Evolutionary conservation across 306 rosid genomes (phyloP).

Genomic region (Hippophae gyantsensis): DNA sequence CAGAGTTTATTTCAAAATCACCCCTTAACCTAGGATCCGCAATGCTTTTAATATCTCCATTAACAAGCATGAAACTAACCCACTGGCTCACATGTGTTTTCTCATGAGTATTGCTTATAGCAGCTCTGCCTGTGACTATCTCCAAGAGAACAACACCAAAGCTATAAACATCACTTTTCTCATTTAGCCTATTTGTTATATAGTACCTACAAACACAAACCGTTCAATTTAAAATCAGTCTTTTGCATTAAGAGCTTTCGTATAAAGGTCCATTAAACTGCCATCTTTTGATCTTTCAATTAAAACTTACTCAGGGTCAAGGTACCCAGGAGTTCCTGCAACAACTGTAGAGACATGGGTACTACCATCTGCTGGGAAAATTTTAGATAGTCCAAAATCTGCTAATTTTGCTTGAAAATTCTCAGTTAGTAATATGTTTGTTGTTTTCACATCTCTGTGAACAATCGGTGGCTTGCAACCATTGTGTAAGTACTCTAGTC

Average conservation of each 20-base stretch:
- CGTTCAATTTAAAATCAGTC: not conserved
- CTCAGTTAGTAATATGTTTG: conserved; percentile 28
- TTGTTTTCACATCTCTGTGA: conserved; percentile 30
- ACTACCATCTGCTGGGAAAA: conserved; percentile 19
- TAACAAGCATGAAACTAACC: conserved; percentile 17
- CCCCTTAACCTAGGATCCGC: conserved; percentile 16
- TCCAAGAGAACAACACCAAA: conserved; percentile 24
- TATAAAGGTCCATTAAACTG: not conserved
- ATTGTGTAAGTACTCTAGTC: conserved; percentile 35
- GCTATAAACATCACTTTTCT: conserved; percentile 28
- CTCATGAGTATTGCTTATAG: not conserved
- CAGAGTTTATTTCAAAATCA: conserved; percentile 8
- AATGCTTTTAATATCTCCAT: conserved; percentile 19
- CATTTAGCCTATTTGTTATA: conserved; percentile 15
- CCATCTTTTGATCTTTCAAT: not conserved
- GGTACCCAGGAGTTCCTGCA: conserved; percentile 27
- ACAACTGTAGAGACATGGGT: conserved; percentile 18
- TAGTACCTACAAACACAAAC: conserved; percentile 13
- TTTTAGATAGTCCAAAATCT: conserved; percentile 32
- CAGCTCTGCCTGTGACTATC: conserved; percentile 25
- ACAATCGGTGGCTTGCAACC: conserved; percentile 35
- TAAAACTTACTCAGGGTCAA: conserved; percentile 25
- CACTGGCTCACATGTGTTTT: conserved; percentile 13
- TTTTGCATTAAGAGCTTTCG: not conserved
- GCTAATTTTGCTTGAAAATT: conserved; percentile 32